Conservation (phyloP, 1,284 basidiomycete genomes). For the Wallemia ichthyophaga region DNA sequence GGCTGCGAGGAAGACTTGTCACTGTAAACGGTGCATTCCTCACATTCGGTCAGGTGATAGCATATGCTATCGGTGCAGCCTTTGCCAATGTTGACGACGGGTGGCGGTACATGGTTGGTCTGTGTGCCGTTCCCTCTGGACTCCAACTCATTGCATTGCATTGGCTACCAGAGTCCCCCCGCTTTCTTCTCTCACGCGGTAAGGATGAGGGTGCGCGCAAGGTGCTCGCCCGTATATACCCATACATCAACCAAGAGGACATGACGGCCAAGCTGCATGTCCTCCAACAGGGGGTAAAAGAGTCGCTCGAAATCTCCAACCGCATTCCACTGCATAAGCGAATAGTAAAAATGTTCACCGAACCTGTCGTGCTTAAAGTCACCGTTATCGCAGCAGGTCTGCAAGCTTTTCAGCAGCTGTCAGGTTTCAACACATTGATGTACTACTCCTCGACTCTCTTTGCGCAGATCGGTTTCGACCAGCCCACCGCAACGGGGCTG, state of each 20-base stretch:
- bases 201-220: conserved; percentile 21
- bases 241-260: conserved; percentile 29
- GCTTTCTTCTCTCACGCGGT: conserved; percentile 33
- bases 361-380: conserved; percentile 14
- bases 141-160: conserved; percentile 30
- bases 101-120: conserved; percentile 59
- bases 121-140: conserved; percentile 34
- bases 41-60: conserved; percentile 37
- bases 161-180: conserved; percentile 46
- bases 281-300: conserved; percentile 26
- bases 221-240: conserved; percentile 34
- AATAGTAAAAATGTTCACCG: conserved; percentile 24
- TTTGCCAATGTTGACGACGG: conserved; percentile 32
- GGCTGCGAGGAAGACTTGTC: conserved; percentile 43
- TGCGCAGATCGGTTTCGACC: conserved; percentile 44
- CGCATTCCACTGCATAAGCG: conserved; percentile 31
- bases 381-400: conserved; percentile 42
- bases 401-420: conserved; percentile 52
- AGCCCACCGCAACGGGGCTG: conserved; percentile 45
- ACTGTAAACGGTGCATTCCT: conserved; percentile 18
- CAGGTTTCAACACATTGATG: conserved; percentile 43
- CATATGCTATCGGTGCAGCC: conserved; percentile 30
- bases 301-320: conserved; percentile 30
- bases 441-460: conserved; percentile 44
- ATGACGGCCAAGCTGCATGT: conserved; percentile 34